Conservation (phyloP, 768 basidiomycete genomes). For the Mycena metata region DNA sequence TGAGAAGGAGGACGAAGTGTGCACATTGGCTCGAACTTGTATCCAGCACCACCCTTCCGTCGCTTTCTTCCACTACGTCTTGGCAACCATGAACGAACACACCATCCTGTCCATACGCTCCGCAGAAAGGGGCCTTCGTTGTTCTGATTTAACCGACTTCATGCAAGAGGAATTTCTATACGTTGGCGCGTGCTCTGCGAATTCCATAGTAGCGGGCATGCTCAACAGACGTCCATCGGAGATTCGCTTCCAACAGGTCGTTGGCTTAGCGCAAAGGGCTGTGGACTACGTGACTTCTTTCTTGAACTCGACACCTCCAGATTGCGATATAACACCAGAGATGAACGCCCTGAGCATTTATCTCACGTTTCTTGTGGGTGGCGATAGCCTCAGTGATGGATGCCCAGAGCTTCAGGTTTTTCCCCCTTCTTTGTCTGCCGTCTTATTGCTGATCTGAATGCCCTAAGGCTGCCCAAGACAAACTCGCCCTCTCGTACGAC, state of each 20-base stretch:
- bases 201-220: neutral
- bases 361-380: no score
- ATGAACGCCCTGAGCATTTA: no score
- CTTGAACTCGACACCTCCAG: no score
- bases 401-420: no score
- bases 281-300: no score
- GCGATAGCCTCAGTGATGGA: no score
- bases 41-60: conserved; percentile 12
- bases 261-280: neutral
- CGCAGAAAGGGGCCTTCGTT: conserved; percentile 12
- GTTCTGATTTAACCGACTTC: conserved; percentile 1
- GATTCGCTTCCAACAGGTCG: conserved; percentile 3
- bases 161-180: neutral
- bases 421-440: no score
- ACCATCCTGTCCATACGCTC: neutral
- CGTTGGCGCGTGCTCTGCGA: neutral
- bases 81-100: conserved; percentile 3
- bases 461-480: no score
- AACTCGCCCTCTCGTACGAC: neutral
- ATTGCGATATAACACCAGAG: no score
- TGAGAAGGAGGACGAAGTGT: neutral
- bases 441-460: no score
- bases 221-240: neutral
- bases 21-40: neutral
- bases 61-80: conserved; percentile 14